Conservation (phyloP, 768 basidiomycete genomes). For the Kwoniella europaea region DNA sequence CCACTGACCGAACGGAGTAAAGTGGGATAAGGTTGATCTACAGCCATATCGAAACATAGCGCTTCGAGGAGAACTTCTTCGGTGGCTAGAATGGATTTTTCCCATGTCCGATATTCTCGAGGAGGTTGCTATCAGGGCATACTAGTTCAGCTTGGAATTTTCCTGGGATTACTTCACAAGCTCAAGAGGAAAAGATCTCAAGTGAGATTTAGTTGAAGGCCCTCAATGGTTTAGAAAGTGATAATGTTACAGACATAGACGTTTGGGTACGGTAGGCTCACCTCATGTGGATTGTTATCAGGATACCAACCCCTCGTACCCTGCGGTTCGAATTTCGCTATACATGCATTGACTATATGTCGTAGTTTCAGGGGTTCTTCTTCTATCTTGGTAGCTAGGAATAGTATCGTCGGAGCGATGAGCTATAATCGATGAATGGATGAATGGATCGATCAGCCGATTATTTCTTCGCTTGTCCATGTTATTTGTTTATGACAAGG, state of each 20-base stretch:
- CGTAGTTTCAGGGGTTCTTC: slow-evolving; percentile 49
- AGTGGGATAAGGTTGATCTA: slow-evolving; percentile 39
- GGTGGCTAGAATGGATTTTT: slow-evolving; percentile 39
- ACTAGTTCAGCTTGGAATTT: too few species aligned
- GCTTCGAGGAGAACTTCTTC: slow-evolving; percentile 54
- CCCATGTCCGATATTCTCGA: slow-evolving; percentile 33
- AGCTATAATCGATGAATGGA: slow-evolving; percentile 18
- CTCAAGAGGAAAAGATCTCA: too few species aligned
- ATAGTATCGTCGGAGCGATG: slow-evolving; percentile 51
- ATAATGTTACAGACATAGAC: background rate
- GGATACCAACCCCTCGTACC: slow-evolving; percentile 21
- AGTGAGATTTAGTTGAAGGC: background rate
- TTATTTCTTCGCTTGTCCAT: too few species aligned
- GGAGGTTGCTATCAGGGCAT: slow-evolving; percentile 18
- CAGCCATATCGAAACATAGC: slow-evolving; percentile 56
- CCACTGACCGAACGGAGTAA: slow-evolving; percentile 20
- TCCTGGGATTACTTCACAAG: too few species aligned
- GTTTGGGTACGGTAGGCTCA: slow-evolving; percentile 2
- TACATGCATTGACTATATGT: slow-evolving; percentile 36
- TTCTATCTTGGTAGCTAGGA: slow-evolving; percentile 55
- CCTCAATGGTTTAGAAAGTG: background rate
- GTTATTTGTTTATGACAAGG: too few species aligned
- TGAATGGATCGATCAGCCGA: background rate
- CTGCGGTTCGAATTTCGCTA: slow-evolving; percentile 31
- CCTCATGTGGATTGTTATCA: slow-evolving; percentile 9